Conservation (phyloP, 208 protist species). For the Leishmania tarentolae region DNA sequence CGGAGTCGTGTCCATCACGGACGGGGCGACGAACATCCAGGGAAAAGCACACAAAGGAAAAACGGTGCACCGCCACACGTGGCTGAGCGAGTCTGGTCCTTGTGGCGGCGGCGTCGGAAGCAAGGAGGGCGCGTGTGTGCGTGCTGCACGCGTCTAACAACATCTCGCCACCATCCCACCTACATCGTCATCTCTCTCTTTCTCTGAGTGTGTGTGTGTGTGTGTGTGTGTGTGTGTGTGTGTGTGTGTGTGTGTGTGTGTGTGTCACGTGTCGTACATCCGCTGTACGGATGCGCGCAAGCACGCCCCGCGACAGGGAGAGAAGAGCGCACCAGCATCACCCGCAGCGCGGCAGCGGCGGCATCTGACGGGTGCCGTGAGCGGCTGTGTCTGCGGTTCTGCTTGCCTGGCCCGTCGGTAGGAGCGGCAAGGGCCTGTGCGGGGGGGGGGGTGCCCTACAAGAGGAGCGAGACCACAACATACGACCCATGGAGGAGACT, state of each 20-base stretch:
- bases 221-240: background rate
- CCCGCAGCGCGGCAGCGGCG: too few species aligned
- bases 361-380: too few species aligned
- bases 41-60: background rate
- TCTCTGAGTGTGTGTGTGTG: background rate
- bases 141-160: background rate
- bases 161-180: too few species aligned
- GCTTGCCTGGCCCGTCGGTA: background rate
- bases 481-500: background rate
- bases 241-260: background rate
- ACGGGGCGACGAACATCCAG: background rate
- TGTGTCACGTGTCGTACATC: background rate
- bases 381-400: background rate
- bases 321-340: too few species aligned
- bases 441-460: too few species aligned
- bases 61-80: background rate
- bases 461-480: background rate
- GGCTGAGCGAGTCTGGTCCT: background rate
- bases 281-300: too few species aligned
- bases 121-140: too few species aligned
- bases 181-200: background rate
- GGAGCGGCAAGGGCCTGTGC: background rate
- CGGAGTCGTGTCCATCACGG: background rate
- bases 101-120: too few species aligned
- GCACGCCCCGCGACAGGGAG: too few species aligned